phyloP scores from a whole-genome alignment of 2,329 filamentous ascomycete genomes.

The Aspergillus fijiensis region DNA sequence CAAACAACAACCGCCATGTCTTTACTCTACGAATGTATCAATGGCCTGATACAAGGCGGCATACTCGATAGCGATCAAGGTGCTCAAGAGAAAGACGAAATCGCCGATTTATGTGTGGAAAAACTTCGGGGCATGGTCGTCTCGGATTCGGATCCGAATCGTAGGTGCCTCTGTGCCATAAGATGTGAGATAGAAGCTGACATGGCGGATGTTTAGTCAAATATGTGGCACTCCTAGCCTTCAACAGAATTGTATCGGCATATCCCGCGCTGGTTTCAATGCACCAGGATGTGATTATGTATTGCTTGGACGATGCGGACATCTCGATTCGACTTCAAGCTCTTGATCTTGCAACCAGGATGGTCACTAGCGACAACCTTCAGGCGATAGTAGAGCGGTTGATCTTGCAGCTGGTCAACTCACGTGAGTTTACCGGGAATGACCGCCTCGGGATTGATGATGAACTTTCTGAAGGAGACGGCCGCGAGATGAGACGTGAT shows the following conservation, averaged over 20 bases:
- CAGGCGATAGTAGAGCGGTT: slow-evolving; percentile 80
- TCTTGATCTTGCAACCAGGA: slow-evolving; percentile 84
- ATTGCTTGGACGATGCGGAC: slow-evolving; percentile 92
- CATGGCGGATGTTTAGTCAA: slow-evolving; percentile 62
- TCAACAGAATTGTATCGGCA: slow-evolving; percentile 88
- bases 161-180: slow-evolving; percentile 53
- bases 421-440: slow-evolving; percentile 45
- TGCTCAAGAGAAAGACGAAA: slow-evolving; percentile 79
- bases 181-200: background rate
- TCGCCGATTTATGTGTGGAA: slow-evolving; percentile 85
- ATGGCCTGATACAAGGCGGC: slow-evolving; percentile 94
- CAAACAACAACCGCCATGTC: slow-evolving; percentile 96
- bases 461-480: slow-evolving; percentile 6
- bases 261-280: slow-evolving; percentile 85
- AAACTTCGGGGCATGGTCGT: slow-evolving; percentile 94
- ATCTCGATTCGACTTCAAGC: slow-evolving; percentile 94
- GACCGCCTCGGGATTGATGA: slow-evolving; percentile 37
- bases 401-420: slow-evolving; percentile 75
- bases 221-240: slow-evolving; percentile 92
- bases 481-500: slow-evolving; percentile 1
- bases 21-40: slow-evolving; percentile 96
- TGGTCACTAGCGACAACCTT: slow-evolving; percentile 87
- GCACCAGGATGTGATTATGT: slow-evolving; percentile 93
- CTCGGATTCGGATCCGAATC: slow-evolving; percentile 87
- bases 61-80: slow-evolving; percentile 83